Base-by-base conservation (phyloP, 768 basidiomycete genomes). In the Pulveroboletus sp. region DNA sequence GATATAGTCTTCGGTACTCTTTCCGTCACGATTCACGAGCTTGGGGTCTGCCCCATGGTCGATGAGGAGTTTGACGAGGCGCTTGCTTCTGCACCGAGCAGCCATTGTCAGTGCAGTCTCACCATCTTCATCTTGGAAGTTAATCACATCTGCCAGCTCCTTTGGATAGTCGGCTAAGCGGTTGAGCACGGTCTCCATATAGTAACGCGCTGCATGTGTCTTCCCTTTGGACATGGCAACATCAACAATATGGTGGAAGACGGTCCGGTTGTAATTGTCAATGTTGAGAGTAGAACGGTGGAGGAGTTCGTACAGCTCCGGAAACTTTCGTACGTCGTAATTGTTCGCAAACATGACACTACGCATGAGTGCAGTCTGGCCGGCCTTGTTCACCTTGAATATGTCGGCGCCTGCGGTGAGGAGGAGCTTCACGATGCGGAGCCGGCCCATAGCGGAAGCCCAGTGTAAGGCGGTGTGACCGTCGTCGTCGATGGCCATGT, bases 261-360 rank as follows among this genome's bases (percentile, higher is more conserved):
- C 88, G 27, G 95, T 98, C 12, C 95, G 88, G 64, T 98, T 97
- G 63, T 85, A 87, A 66, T 94, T 90, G 75, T 99, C 97, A 70
- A 99, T 98, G 66, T 99, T 97, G 60, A 98, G 86, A 0, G 95
- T 97, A 16, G 94, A 95, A n/a, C 93, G 87, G 62, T 98, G 97
- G 31, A 99, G 71, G 13, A 99, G 80, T 65, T 98, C 94, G 70
- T 97, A 97, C 16, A 99, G 75, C 67, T 98, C 95, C 2, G 94
- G 92, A 60, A 99, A 99, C 68, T 99, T 99, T 57, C 97, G 90
- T 40, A 98, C 89, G 68, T 99, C 97, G 65, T 99, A 99, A 67
- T 98, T 99, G 69, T 99, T 99, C 42, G 92, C 91, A 68, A 98
- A 99, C 95, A 98, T 98, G 59, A 99, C 97, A 61, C 87, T 87